Conservation (phyloP, 805 yeast genomes). For the Cyberlindnera saturnus region DNA sequence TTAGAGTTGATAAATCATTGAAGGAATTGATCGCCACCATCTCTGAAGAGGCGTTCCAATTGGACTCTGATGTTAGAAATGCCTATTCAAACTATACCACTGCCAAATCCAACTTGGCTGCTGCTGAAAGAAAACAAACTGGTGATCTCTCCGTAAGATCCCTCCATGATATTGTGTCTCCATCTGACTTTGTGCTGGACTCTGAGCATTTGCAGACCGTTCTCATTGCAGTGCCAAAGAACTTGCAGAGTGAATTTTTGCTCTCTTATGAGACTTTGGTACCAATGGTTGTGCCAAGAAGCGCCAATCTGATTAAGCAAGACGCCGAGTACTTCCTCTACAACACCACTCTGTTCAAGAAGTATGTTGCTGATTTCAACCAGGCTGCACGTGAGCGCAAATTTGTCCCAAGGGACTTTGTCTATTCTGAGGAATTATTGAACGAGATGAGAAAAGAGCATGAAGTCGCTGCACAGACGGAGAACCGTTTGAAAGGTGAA, state of each 20-base stretch:
- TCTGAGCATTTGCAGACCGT: conserved; percentile 84
- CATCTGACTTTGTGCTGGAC: conserved; percentile 74
- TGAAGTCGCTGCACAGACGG: conserved; percentile 66
- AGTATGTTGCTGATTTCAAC: conserved; percentile 63
- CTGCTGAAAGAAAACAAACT: conserved; percentile 87
- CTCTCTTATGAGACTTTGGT: conserved; percentile 69
- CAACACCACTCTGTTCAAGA: conserved; percentile 80
- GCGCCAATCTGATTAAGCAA: conserved; percentile 61
- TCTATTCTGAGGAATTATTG: conserved; percentile 72
- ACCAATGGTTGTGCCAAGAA: conserved; percentile 86
- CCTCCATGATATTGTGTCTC: conserved; percentile 79
- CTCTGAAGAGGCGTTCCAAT: conserved; percentile 69
- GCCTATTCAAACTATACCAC: conserved; percentile 69
- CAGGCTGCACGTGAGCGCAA: conserved; percentile 73
- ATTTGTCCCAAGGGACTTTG: conserved; percentile 90
- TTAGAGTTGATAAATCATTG: conserved; percentile 77
- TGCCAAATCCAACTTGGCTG: conserved; percentile 76
- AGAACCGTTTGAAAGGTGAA: conserved; percentile 68
- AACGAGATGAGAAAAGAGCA: conserved; percentile 74
- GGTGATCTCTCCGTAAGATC: conserved; percentile 93
- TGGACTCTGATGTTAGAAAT: conserved; percentile 81
- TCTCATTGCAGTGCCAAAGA: conserved; percentile 83
- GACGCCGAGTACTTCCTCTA: conserved; percentile 74
- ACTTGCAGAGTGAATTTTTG: conserved; percentile 52
- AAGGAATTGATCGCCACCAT: conserved; percentile 66